phyloP scores from a whole-genome alignment of 2,329 filamentous ascomycete genomes.

The Beauveria sp. region DNA sequence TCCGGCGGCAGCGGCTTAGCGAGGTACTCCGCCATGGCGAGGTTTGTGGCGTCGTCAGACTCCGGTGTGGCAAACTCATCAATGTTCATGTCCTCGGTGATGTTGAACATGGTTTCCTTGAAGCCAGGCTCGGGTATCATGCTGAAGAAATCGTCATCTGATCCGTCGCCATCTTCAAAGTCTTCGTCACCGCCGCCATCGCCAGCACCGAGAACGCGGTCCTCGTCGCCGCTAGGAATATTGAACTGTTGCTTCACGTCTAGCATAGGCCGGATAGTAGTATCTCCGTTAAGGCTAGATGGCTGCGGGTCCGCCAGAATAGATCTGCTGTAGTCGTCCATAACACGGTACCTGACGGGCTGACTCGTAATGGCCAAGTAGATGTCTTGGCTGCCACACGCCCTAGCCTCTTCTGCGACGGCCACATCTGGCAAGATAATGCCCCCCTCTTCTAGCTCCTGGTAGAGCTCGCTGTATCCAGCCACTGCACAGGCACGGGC shows the following conservation, averaged over 20 bases:
- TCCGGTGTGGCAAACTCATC: not conserved
- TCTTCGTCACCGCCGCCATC: not conserved
- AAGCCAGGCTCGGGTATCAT: not conserved
- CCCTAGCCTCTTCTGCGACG: constrained; percentile 30
- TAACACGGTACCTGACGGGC: constrained; percentile 21
- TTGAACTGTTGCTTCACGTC: not conserved
- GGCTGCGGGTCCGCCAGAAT: constrained; percentile 13
- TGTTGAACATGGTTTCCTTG: constrained; percentile 1
- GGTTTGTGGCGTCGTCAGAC: not conserved
- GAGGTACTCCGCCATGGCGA: not conserved
- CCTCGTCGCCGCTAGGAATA: not conserved
- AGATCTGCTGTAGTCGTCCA: constrained; percentile 27
- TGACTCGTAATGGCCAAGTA: constrained; percentile 23
- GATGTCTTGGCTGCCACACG: constrained; percentile 16
- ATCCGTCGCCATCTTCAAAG: not conserved
- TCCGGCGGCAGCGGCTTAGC: constrained; percentile 26
- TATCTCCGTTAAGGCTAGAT: constrained; percentile 5
- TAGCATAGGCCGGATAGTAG: not conserved
- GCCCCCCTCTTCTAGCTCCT: constrained; percentile 18
- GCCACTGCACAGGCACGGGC: constrained; percentile 31
- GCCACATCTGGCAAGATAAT: constrained; percentile 27
- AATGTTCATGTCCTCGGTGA: constrained; percentile 12
- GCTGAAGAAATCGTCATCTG: not conserved
- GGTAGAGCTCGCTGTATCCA: constrained; percentile 28
- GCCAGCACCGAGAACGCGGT: not conserved